Evolutionary conservation across 2,329 filamentous ascomycete genomes (phyloP), one percentile per base, ranked within the genome.

Genomic region (Chaetothyriales sp.): DNA sequence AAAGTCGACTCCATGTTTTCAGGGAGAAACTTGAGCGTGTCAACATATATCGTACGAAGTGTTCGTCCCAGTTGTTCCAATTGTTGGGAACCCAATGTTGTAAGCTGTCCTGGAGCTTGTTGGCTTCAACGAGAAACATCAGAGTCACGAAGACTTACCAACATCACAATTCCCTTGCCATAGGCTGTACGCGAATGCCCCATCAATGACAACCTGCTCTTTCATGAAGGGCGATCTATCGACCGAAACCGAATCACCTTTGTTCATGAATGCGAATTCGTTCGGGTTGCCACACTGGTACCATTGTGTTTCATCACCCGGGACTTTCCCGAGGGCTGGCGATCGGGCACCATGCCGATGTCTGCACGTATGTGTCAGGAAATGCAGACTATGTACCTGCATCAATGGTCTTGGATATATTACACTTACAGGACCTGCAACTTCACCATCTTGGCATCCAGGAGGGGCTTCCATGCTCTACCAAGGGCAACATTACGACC

Each of bases 161-260:
- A 44, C 15, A 18, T 50, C 48, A 22, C 48, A 50, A 22, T 50
- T 50, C 13, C 48, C 48, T 20, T 50, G n/a, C 48, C 48, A 50
- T 15, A 50, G 19, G 4, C 10, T 50, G n/a, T 44, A 50, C 10
- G 48, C 48, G 18, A 50, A 50, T 19, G 48, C 48, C 19, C 48
- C 48, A 43, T 44, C 19, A 18, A 50, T 43, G 48, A 44, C 18
- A 15, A 18, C 40, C 19, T 44, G 9, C 19, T 50, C 48, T 29
- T 50, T 43, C 48, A 50, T 50, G 19, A 50, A 50, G 18, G 48
- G 48, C 19, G 48, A 43, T 15, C 40, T 18, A 43, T 44, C 40
- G 6, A 13, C 22, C 40, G 48, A 45, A 7, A 50, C 10, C 28
- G 48, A 20, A 7, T 20, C 19, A 10, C 48, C 40, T 15, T 43